These are phyloP conservation scores for Centella asiatica DNA, from an alignment of 129 eudicot genomes.

Conservation along the genomic window DNA sequence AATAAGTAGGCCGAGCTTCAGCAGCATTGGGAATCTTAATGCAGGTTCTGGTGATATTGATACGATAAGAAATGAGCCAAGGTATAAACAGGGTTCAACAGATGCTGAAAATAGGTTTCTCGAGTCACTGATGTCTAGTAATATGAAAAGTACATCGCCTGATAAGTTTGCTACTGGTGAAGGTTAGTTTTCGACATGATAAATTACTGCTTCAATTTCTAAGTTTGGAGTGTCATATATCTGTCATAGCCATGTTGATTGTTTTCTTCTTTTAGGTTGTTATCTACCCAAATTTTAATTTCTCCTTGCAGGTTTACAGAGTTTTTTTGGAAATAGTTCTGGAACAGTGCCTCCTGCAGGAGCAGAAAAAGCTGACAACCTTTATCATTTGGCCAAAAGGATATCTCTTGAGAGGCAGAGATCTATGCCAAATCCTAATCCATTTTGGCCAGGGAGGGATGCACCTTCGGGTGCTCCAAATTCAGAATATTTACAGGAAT, in stretches of 20 bases:
- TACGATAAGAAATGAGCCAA: constrained; percentile 32
- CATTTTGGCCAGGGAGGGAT: constrained; percentile 63
- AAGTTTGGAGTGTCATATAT: too few species aligned
- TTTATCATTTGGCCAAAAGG: constrained; percentile 55
- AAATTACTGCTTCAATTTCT: not conserved
- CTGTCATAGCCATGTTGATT: not conserved
- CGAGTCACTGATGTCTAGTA: constrained; percentile 74
- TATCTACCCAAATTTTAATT: not conserved
- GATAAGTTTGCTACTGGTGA: constrained; percentile 52
- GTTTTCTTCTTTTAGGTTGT: not conserved
- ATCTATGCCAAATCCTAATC: constrained; percentile 43
- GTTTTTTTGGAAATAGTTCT: constrained; percentile 49
- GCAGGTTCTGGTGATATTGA: constrained; percentile 39
- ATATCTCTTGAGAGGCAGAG: constrained; percentile 71
- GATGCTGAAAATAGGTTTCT: constrained; percentile 77
- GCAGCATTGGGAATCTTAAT: constrained; percentile 33
- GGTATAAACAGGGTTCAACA: constrained; percentile 42
- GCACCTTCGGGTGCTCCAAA: constrained; percentile 28
- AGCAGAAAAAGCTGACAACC: constrained; percentile 49
- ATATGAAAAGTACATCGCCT: constrained; percentile 23
- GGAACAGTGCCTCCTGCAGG: constrained; percentile 40
- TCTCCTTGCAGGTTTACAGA: constrained; percentile 53
- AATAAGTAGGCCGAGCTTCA: constrained; percentile 28
- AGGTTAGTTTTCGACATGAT: constrained; percentile 22
- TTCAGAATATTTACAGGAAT: constrained; percentile 40